Percentiles rank a stretch among this genome's conserved stretches.
Evolutionary conservation across 139 green algal species (phyloP).

Genomic region (Chlamydomonas sp.): DNA sequence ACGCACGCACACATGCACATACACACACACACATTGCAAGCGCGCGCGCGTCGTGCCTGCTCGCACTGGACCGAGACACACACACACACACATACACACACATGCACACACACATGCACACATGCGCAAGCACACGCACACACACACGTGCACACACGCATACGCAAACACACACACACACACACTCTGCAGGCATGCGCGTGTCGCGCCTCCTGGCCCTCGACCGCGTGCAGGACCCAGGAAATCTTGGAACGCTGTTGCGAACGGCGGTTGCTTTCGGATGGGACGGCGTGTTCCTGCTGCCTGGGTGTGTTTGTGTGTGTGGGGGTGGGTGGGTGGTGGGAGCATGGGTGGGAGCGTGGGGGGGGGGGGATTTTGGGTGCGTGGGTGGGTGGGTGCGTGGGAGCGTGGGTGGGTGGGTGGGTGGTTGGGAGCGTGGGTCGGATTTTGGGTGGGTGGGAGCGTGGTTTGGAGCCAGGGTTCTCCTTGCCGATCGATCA

Average conservation of each 20-base stretch:
- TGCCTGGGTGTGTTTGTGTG: constrained; percentile 75
- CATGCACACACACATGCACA: neutral
- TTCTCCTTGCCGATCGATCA: no score
- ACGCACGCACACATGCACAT: no score
- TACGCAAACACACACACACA: no score
- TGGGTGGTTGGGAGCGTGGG: no score
- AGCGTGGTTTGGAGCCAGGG: no score
- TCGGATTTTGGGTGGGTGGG: no score
- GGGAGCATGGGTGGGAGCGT: no score
- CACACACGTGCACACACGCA: neutral
- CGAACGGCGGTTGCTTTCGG: constrained; percentile 63
- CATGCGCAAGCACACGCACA: no score
- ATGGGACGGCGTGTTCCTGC: constrained; percentile 63
- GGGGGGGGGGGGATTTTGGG: no score
- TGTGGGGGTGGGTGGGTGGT: no score
- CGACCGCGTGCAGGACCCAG: constrained; percentile 62
- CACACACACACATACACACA: neutral
- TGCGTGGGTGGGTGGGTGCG: no score
- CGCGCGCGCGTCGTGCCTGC: neutral
- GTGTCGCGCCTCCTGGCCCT: constrained; percentile 54
- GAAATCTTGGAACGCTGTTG: constrained; percentile 64
- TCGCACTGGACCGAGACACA: neutral
- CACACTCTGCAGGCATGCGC: neutral
- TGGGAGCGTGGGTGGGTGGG: no score
- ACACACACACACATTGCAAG: neutral